Base-by-base conservation (phyloP, 2,329 filamentous ascomycete species). In the Cadophora gregata region DNA sequence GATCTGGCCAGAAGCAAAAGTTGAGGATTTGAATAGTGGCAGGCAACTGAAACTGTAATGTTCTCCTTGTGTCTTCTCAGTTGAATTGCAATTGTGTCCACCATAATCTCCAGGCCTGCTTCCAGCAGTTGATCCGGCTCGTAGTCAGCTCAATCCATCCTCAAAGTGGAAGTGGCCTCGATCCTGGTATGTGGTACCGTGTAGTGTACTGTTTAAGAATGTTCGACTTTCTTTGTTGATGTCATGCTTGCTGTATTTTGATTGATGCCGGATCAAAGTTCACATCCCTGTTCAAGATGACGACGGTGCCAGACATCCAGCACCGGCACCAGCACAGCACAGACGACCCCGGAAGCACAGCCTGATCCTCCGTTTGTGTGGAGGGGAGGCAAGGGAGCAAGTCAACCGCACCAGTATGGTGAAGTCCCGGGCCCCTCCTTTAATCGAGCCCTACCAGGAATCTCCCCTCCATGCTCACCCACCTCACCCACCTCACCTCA, bases 211-310 rank as follows among this genome's bases (percentile, higher is more conserved):
- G 42, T 47, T n/a, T 47, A 12, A 21, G 42, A 21, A 47, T 47
- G 42, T 47, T 47, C 10, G 42, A 21, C 4, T 2, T 21, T 7
- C 42, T 47, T 21, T 47, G 19, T 47, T 47, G 42, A 47, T 47
- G 42, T 21, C 42, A 47, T 47, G 38, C 14, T n/a, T n/a, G n/a
- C n/a, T 42, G n/a, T 47, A 7, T 47, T 47, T 47, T 47, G 42
- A 47, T 47, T 7, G 42, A 47, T 47, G 5, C 7, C 8, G 38
- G 38, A 45, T 45, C 21, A 33, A n/a, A 33, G 29, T 56, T 31
- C 24, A 53, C 25, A 56, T 56, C 53, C 53, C 29, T 56, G 53
- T 19, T 56, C 29, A 12, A 24, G 29, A 56, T 56, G 53, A 56
- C 53, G 53, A 56, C 53, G 19, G 53, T 38, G 31, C 53, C n/a